Evolutionary conservation across 306 rosid species (phyloP).

Genomic region (Dryas drummondii): DNA sequence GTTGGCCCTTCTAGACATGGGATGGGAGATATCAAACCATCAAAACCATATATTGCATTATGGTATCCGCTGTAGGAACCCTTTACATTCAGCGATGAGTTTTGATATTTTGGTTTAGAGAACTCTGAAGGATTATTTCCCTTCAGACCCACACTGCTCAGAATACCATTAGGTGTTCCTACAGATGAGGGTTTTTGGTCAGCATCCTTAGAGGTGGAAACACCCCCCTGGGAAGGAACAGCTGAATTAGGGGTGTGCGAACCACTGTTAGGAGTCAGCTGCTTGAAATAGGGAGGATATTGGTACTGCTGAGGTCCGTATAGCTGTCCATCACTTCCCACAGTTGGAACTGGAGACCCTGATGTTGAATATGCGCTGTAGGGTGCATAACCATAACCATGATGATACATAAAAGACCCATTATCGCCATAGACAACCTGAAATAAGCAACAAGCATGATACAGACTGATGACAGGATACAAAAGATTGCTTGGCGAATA

Average conservation of each 20-base stretch:
- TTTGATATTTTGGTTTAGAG: constrained; percentile 32
- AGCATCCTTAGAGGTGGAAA: constrained; percentile 55
- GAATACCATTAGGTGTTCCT: constrained; percentile 43
- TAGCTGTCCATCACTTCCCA: constrained; percentile 85
- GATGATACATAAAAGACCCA: constrained; percentile 73
- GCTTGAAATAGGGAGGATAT: constrained; percentile 88
- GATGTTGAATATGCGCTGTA: constrained; percentile 86
- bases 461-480: neutral
- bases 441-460: neutral
- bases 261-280: constrained; percentile 61
- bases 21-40: constrained; percentile 53
- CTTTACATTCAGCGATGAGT: constrained; percentile 33
- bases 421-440: constrained; percentile 89
- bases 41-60: constrained; percentile 69
- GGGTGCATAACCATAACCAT: constrained; percentile 85
- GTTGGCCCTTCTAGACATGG: constrained; percentile 68
- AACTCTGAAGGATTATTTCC: constrained; percentile 48
- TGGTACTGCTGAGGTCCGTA: constrained; percentile 95
- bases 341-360: constrained; percentile 77
- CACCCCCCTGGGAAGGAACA: constrained; percentile 53
- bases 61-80: constrained; percentile 56
- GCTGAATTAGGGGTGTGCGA: constrained; percentile 46
- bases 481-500: neutral
- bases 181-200: constrained; percentile 65
- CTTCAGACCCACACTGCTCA: constrained; percentile 46